phyloP scores from a whole-genome alignment of 164 flowering plant genomes.

The Aristolochia fimbriata region DNA sequence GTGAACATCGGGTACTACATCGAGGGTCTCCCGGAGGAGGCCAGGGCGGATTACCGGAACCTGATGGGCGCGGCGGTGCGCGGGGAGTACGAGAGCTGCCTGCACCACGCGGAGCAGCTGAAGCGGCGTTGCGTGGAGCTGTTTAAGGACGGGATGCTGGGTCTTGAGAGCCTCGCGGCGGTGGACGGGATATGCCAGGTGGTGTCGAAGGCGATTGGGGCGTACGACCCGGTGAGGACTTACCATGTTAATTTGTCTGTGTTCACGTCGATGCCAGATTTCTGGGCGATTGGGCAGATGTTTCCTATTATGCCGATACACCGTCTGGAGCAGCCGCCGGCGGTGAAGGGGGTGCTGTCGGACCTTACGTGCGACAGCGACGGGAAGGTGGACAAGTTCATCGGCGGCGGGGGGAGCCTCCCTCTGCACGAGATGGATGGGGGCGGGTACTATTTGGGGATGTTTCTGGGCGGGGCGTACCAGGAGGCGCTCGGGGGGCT shows the following conservation, averaged over 20 bases:
- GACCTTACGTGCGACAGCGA: conserved; percentile 98
- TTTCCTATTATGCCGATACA: conserved; percentile 95
- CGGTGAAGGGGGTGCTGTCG: conserved; percentile 59
- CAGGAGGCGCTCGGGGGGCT: conserved; percentile 99
- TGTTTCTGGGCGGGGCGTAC: conserved; percentile 99
- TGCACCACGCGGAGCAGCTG: conserved; percentile 59
- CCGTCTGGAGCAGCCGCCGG: conserved; percentile 61
- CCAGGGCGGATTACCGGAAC: conserved; percentile 43
- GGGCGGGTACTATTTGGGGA: conserved; percentile 70
- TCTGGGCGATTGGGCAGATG: conserved; percentile 89
- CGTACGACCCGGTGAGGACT: conserved; percentile 41
- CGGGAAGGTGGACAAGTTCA: conserved; percentile 89
- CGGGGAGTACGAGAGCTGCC: conserved; percentile 53
- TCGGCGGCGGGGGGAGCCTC: conserved; percentile 76
- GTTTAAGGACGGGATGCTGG: conserved; percentile 75
- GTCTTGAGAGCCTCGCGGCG: conserved; percentile 76
- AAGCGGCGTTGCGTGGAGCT: conserved; percentile 77
- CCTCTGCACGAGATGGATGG: conserved; percentile 63
- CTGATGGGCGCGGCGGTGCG: conserved; percentile 38
- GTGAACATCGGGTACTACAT: conserved; percentile 22
- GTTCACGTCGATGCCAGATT: conserved; percentile 91
- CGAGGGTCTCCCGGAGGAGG: conserved; percentile 53
- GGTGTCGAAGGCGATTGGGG: conserved; percentile 45
- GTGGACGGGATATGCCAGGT: conserved; percentile 71
- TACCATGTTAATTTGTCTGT: conserved; percentile 87